Base-by-base conservation (phyloP, 768 basidiomycete species). In the Amanita rubescens region DNA sequence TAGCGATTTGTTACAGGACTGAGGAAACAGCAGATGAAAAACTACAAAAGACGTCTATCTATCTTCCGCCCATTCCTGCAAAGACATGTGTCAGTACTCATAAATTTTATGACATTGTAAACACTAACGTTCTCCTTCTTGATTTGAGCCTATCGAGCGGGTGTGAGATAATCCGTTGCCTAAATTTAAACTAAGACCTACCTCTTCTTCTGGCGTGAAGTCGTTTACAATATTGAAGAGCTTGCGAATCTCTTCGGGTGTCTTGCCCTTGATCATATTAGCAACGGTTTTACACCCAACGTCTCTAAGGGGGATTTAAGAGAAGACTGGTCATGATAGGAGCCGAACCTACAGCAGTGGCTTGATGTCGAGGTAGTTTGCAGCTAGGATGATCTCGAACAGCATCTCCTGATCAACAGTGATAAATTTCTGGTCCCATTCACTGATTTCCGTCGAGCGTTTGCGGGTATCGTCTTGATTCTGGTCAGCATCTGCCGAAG, bases 181-280 rank as follows among this genome's bases (percentile, higher is more conserved):
- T 52, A 47, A 30, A 42, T 38, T 19, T 54, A 22, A 27, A 44
- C 47, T 44, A 42, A 51, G 17, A 68, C 73, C 43, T 43, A 93
- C 95, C 85, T 99, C 96, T 69, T 98, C 96, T 67, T 99, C 96
- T 17, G 95, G 94, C 3, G 96, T 98, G 66, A 99, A 99, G 72
- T 97, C 96, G 67, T 94, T 94, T 30, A 91, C 89, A 59, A 94
- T 94, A 80, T 96, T 95, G 77, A 94, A 97, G 51, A 98, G 81
- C 65, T 97, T 97, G 55, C 95, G 87, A 61, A 99, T 98, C 74
- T 98, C 96, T 69, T 98, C 96, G 20, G 96, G 96, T 3, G 94
- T 95, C 81, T 99, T 99, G 32, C 96, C 96, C 76, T 99, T 98
- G 81, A 99, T 98, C 96, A 98, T 99, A 79, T 98, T 98, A 12